Evolutionary conservation across 2,329 filamentous ascomycete genomes (phyloP).

Genomic region (Phialophora tarda): DNA sequence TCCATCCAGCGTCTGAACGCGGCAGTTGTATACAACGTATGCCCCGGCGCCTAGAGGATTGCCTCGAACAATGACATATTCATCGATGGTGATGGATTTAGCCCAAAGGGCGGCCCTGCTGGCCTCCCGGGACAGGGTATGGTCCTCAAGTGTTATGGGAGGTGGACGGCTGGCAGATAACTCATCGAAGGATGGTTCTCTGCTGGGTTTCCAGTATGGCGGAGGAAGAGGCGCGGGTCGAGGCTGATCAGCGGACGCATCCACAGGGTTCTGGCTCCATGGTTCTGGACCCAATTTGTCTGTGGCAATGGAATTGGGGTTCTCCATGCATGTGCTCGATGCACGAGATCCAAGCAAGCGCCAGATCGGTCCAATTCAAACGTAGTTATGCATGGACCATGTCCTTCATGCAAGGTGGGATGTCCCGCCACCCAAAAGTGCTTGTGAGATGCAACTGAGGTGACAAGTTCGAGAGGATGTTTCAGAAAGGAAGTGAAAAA

Average conservation of each 20-base stretch:
- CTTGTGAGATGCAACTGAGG: constrained; percentile 6
- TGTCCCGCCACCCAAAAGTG: constrained; percentile 3
- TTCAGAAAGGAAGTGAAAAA: constrained; percentile 9
- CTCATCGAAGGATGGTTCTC: constrained; percentile 50
- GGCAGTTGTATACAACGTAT: constrained; percentile 94
- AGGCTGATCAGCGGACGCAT: constrained; percentile 6
- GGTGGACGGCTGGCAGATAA: constrained; percentile 48
- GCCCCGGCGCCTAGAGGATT: constrained; percentile 66
- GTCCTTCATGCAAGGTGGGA: constrained; percentile 7
- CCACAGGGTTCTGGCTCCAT: neutral
- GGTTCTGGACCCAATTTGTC: constrained; percentile 17
- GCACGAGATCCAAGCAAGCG: constrained; percentile 1
- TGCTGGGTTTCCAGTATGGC: constrained; percentile 54
- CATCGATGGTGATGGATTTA: constrained; percentile 64
- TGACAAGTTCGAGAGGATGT: constrained; percentile 15
- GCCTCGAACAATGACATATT: constrained; percentile 66
- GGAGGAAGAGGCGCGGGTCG: constrained; percentile 39
- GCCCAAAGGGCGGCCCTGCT: constrained; percentile 67
- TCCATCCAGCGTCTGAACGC: constrained; percentile 79
- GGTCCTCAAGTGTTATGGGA: constrained; percentile 67
- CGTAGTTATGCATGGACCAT: neutral
- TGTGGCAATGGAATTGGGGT: constrained; percentile 17
- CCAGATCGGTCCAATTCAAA: neutral
- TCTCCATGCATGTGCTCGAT: constrained; percentile 32
- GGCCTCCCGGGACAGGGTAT: constrained; percentile 61